phyloP scores from a whole-genome alignment of 2,329 filamentous ascomycete species.

The Scytalidium sp. region DNA sequence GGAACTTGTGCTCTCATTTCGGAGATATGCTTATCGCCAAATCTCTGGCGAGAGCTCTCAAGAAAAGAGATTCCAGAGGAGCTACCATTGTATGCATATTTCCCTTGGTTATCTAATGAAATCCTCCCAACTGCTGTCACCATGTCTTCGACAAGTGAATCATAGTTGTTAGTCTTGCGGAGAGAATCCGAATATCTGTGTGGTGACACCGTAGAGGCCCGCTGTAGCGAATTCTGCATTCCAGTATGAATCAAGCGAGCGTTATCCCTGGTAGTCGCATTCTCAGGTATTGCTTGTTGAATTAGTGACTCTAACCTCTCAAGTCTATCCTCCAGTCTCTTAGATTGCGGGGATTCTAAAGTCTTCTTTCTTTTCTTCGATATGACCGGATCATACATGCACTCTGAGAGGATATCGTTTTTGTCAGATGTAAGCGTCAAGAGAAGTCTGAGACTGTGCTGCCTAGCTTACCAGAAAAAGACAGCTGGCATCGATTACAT shows the following conservation, averaged over 20 bases:
- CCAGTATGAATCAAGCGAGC: background rate
- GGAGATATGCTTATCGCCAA: background rate
- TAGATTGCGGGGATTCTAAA: background rate
- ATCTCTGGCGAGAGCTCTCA: background rate
- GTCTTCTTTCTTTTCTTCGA: background rate
- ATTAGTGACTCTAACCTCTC: background rate
- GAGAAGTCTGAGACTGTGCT: background rate
- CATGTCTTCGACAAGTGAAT: background rate
- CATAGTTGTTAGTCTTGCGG: background rate
- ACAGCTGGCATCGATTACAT: background rate
- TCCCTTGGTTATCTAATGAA: background rate
- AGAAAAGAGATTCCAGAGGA: background rate
- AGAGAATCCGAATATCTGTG: background rate
- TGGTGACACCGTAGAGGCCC: background rate
- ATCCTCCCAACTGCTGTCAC: background rate
- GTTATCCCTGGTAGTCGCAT: background rate
- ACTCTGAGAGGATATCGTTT: background rate
- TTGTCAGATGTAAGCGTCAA: background rate
- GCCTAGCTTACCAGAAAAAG: background rate
- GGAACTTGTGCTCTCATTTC: background rate
- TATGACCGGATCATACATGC: background rate
- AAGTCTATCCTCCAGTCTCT: background rate
- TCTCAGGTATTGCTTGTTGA: background rate
- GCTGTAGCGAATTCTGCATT: too few species aligned
- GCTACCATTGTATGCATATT: background rate